phyloP scores from a whole-genome alignment of 208 protist species.

The Trichomonas tenax region DNA sequence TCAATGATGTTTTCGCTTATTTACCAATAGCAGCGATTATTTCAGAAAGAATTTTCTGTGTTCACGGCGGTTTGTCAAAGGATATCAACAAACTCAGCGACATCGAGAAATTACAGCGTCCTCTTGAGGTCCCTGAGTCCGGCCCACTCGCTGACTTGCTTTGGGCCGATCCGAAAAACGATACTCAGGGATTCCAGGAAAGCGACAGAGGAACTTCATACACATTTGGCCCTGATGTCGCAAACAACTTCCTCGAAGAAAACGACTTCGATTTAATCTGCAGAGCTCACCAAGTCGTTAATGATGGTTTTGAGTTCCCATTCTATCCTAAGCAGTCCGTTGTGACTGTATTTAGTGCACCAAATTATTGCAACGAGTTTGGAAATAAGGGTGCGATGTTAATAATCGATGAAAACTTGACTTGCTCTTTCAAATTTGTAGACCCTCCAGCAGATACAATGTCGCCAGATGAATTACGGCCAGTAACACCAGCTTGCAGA shows the following conservation, averaged over 20 bases:
- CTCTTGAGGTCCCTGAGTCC: slow-evolving; percentile 59
- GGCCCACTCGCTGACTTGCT: slow-evolving; percentile 94
- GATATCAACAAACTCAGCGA: slow-evolving; percentile 83
- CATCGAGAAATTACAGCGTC: slow-evolving; percentile 77
- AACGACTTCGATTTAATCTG: slow-evolving; percentile 97
- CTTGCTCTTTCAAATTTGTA: slow-evolving; percentile 46
- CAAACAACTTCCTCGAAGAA: slow-evolving; percentile 87
- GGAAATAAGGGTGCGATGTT: slow-evolving; percentile 94
- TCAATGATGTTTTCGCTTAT: slow-evolving; percentile 96
- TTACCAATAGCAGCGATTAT: slow-evolving; percentile 92
- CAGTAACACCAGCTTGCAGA: neutral
- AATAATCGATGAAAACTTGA: slow-evolving; percentile 45
- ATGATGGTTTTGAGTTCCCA: slow-evolving; percentile 77
- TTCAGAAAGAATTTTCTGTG: slow-evolving; percentile 97
- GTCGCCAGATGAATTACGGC: neutral
- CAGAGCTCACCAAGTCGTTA: slow-evolving; percentile 81
- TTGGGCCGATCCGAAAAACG: slow-evolving; percentile 91
- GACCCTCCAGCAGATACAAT: neutral
- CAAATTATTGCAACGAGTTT: slow-evolving; percentile 98
- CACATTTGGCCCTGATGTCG: slow-evolving; percentile 90
- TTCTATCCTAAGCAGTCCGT: slow-evolving; percentile 87
- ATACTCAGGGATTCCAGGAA: slow-evolving; percentile 77
- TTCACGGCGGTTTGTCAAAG: slow-evolving; percentile 84
- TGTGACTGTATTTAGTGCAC: slow-evolving; percentile 98
- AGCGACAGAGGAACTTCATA: slow-evolving; percentile 94